These are phyloP conservation scores for Starmerella bombi DNA, from an alignment of 805 yeast species.

Conservation along the genomic window DNA sequence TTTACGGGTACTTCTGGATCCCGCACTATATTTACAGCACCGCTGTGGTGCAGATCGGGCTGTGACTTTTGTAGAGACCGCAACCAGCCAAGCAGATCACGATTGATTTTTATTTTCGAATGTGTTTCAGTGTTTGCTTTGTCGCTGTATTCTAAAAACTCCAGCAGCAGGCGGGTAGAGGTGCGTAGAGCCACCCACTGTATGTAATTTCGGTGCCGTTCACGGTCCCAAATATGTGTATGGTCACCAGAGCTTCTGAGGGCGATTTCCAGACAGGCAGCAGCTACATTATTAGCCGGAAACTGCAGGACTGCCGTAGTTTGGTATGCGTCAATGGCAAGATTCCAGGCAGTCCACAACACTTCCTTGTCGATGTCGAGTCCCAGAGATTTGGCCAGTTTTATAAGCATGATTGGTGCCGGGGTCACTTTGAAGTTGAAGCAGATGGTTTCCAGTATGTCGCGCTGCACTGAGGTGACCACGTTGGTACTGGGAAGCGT, in stretches of 20 bases:
- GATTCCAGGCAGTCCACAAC: constrained; percentile 54
- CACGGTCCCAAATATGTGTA: neutral
- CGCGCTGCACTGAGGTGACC: constrained; percentile 37
- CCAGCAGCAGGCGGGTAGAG: constrained; percentile 7
- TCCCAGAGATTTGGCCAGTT: constrained; percentile 40
- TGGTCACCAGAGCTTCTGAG: neutral
- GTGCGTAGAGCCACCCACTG: constrained; percentile 1
- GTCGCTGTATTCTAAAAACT: constrained; percentile 6
- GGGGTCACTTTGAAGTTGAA: constrained; percentile 67
- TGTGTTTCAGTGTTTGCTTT: neutral
- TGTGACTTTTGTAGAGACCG: neutral
- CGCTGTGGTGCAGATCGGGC: neutral
- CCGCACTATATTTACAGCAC: neutral
- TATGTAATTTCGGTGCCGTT: neutral
- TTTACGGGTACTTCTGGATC: neutral
- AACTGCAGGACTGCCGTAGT: constrained; percentile 54
- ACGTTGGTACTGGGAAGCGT: neutral
- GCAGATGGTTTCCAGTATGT: constrained; percentile 58
- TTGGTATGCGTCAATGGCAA: constrained; percentile 57
- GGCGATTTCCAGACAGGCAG: constrained; percentile 53
- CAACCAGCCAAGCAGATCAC: constrained; percentile 1
- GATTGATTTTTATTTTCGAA: neutral
- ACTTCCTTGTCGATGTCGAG: constrained; percentile 36
- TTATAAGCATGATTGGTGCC: constrained; percentile 53
- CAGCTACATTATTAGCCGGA: constrained; percentile 65